Conservation (phyloP, 1,284 basidiomycete genomes). For the Microbotryum lychnidis-dioicae region DNA sequence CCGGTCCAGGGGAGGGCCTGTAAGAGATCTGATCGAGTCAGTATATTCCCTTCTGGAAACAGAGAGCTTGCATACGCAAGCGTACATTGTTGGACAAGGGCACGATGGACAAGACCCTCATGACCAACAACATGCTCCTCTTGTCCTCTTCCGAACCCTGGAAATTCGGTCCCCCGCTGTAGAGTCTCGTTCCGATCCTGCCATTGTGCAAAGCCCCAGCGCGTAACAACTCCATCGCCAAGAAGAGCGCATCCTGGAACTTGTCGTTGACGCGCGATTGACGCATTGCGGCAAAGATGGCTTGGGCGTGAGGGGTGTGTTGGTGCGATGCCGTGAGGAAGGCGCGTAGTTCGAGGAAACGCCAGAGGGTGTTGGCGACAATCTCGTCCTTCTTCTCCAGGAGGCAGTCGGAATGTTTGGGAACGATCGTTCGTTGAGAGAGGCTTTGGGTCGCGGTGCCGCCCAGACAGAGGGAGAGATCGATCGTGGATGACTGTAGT, state of each 20-base stretch:
- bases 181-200: slow-evolving; percentile 75
- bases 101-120: slow-evolving; percentile 89
- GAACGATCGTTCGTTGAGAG: slow-evolving; percentile 57
- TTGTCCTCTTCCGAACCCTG: slow-evolving; percentile 48
- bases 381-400: slow-evolving; percentile 98
- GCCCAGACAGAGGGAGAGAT: slow-evolving; percentile 87
- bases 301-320: slow-evolving; percentile 81
- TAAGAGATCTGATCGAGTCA: neutral
- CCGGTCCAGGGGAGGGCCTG: slow-evolving; percentile 70
- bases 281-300: slow-evolving; percentile 74
- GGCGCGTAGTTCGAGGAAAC: slow-evolving; percentile 90
- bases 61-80: neutral
- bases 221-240: slow-evolving; percentile 84
- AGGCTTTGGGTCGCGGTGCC: slow-evolving; percentile 73
- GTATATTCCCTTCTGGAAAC: neutral
- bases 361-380: slow-evolving; percentile 96
- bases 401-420: slow-evolving; percentile 50
- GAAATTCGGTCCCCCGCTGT: slow-evolving; percentile 91
- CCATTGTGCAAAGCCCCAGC: slow-evolving; percentile 93
- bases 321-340: slow-evolving; percentile 80
- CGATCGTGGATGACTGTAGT: slow-evolving; percentile 82
- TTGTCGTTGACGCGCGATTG: slow-evolving; percentile 84
- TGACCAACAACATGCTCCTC: slow-evolving; percentile 71
- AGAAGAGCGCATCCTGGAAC: slow-evolving; percentile 91
- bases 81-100: slow-evolving; percentile 76